Conservation (phyloP, 179 eudicot species). For the Pouteria campechiana region DNA sequence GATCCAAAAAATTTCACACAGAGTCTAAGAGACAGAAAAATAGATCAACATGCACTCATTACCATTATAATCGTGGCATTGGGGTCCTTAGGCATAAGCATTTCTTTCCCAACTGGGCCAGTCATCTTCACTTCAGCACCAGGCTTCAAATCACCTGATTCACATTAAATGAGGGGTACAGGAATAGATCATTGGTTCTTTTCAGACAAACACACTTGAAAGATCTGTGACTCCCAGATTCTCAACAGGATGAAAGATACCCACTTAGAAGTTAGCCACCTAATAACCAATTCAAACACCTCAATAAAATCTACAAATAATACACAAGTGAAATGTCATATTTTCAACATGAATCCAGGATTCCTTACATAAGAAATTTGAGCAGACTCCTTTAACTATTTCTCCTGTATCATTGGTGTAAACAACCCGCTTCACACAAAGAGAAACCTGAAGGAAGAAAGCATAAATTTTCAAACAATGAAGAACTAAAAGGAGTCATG, state of each 20-base stretch:
- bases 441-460: conserved; percentile 56
- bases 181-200: too few relatives aligned
- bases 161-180: too few relatives aligned
- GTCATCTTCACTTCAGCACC: conserved; percentile 79
- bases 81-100: conserved; percentile 98
- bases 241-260: too few relatives aligned
- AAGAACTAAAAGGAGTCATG: background rate
- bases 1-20: too few relatives aligned
- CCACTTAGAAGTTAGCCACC: too few relatives aligned
- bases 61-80: conserved; percentile 90
- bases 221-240: too few relatives aligned
- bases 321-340: too few relatives aligned
- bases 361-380: conserved; percentile 89
- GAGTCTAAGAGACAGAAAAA: too few relatives aligned
- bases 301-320: too few relatives aligned
- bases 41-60: background rate
- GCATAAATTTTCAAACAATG: background rate
- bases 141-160: conserved; percentile 94
- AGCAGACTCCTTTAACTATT: conserved; percentile 92
- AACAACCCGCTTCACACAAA: conserved; percentile 93
- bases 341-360: conserved; percentile 6
- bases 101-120: conserved; percentile 98
- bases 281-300: too few relatives aligned
- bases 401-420: conserved; percentile 92
- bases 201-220: too few relatives aligned